phyloP scores from a whole-genome alignment of 192 early-diverging fungal species.

The Mortierella antarctica region DNA sequence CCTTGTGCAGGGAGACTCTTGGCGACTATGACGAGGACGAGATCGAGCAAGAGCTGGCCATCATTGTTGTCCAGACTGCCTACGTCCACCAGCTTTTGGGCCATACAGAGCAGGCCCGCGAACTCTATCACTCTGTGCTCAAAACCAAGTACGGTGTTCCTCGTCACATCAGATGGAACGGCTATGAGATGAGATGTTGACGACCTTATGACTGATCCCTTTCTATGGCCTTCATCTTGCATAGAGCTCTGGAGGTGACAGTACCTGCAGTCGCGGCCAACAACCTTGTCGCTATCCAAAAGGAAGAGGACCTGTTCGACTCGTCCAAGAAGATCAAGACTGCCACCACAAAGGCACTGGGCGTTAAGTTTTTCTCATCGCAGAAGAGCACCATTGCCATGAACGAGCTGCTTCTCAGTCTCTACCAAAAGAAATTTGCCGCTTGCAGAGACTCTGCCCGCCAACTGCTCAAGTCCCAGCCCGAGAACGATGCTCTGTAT shows the following conservation, averaged over 20 bases:
- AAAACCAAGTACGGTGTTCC: conserved; percentile 59
- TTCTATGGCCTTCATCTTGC: not conserved
- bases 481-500: conserved; percentile 67
- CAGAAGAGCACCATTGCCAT: conserved; percentile 71
- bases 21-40: conserved; percentile 70
- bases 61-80: conserved; percentile 72
- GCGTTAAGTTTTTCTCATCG: conserved; percentile 65
- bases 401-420: conserved; percentile 70
- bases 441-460: conserved; percentile 64
- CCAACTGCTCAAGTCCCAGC: conserved; percentile 65
- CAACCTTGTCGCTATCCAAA: conserved; percentile 69
- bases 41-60: conserved; percentile 71
- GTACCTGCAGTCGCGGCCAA: conserved; percentile 75
- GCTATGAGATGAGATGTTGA: no score
- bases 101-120: conserved; percentile 57
- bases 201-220: no score
- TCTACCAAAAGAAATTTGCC: conserved; percentile 66
- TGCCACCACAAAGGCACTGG: conserved; percentile 64
- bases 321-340: conserved; percentile 64
- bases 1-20: conserved; percentile 61
- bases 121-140: conserved; percentile 69
- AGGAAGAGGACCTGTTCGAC: conserved; percentile 69
- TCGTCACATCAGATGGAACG: no score
- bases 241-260: conserved; percentile 63
- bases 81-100: conserved; percentile 76